Evolutionary conservation across 495 filamentous ascomycete genomes (phyloP).

Genomic region (Penicillium taxi): DNA sequence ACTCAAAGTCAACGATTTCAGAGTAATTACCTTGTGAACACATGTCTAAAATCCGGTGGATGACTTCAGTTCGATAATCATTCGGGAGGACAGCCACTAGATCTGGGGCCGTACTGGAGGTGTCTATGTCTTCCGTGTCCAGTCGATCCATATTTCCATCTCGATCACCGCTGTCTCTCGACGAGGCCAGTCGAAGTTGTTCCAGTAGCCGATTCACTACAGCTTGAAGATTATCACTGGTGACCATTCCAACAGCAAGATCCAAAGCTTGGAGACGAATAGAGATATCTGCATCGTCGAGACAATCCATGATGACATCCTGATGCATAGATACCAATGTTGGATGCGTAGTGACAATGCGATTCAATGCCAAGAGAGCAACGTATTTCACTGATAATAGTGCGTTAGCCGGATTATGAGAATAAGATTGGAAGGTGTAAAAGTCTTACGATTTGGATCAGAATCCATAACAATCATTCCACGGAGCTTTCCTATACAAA

Average conservation of each 20-base stretch:
- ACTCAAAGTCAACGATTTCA: constrained; percentile 83
- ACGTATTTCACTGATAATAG: constrained; percentile 78
- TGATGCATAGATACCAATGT: constrained; percentile 82
- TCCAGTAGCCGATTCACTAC: constrained; percentile 80
- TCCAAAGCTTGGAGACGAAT: constrained; percentile 90
- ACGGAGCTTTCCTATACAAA: constrained; percentile 87
- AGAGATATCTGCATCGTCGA: constrained; percentile 93
- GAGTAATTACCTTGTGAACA: constrained; percentile 86
- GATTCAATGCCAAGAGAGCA: constrained; percentile 86
- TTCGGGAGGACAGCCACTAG: constrained; percentile 46
- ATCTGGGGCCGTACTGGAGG: constrained; percentile 3
- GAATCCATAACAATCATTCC: constrained; percentile 90
- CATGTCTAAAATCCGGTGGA: constrained; percentile 75
- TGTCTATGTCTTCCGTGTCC: constrained; percentile 1
- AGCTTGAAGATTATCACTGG: constrained; percentile 67
- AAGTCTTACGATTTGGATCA: constrained; percentile 73
- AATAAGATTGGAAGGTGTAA: no score
- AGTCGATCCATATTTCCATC: neutral
- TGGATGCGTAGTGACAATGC: constrained; percentile 83
- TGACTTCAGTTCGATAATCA: constrained; percentile 73
- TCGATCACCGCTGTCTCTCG: constrained; percentile 2
- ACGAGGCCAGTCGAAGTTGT: constrained; percentile 55
- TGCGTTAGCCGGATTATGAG: neutral
- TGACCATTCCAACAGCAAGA: constrained; percentile 85
- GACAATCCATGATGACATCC: constrained; percentile 90